These are phyloP conservation scores for Suhomyces terraborum DNA, from an alignment of 1,139 yeast genomes.

Conservation along the genomic window DNA sequence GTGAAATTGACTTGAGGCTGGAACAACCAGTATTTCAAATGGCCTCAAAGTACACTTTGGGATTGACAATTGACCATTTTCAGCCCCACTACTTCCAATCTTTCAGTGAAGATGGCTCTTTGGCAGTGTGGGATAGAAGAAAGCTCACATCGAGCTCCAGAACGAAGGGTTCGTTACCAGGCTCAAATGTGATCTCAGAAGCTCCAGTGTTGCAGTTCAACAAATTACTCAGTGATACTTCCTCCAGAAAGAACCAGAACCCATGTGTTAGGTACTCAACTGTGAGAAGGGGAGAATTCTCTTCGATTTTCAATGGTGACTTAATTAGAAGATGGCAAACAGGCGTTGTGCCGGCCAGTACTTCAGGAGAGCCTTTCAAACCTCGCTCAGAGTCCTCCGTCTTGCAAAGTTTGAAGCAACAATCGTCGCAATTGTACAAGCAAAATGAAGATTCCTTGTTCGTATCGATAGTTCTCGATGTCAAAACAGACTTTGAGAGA, in stretches of 20 bases:
- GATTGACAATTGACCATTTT: constrained; percentile 70
- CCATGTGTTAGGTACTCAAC: constrained; percentile 74
- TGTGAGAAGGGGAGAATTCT: constrained; percentile 68
- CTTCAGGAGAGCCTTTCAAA: constrained; percentile 3
- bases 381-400: constrained; percentile 15
- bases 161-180: constrained; percentile 14
- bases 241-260: constrained; percentile 60
- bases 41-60: constrained; percentile 73
- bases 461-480: constrained; percentile 76
- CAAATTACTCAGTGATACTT: constrained; percentile 64
- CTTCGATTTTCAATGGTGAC: constrained; percentile 79
- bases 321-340: constrained; percentile 80
- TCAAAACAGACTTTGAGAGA: constrained; percentile 73
- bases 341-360: constrained; percentile 53
- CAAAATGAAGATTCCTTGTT: constrained; percentile 58
- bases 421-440: constrained; percentile 40
- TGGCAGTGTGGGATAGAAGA: constrained; percentile 87
- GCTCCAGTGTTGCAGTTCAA: constrained; percentile 68
- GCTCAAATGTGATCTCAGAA: constrained; percentile 37
- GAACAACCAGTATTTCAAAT: constrained; percentile 73
- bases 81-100: constrained; percentile 66
- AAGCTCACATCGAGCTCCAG: constrained; percentile 43
- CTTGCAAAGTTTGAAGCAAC: constrained; percentile 34
- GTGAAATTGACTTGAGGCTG: constrained; percentile 75
- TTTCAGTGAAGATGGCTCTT: constrained; percentile 79